Percentiles rank a stretch among this genome's conserved stretches.
Evolutionary conservation across 1,139 yeast genomes (phyloP).

Genomic region (Yamadazyma membranifaciens): DNA sequence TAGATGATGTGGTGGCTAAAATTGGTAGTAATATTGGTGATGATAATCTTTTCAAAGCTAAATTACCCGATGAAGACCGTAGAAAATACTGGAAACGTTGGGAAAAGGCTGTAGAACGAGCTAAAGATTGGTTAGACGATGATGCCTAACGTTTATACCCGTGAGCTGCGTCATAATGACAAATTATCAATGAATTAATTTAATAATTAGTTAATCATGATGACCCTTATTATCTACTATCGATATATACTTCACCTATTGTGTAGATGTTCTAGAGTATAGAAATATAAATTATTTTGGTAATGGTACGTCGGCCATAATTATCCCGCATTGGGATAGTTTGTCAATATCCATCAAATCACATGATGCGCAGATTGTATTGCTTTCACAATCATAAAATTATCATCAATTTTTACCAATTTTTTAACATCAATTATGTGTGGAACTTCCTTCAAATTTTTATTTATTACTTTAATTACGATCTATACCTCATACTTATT

Average conservation of each 20-base stretch:
- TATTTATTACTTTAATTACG: slow-evolving; percentile 27
- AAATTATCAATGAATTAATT: too few species aligned
- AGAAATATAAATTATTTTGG: too few species aligned
- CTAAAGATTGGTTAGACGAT: slow-evolving; percentile 71
- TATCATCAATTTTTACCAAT: neutral
- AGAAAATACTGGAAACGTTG: slow-evolving; percentile 69
- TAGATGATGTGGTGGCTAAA: slow-evolving; percentile 57
- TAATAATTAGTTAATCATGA: too few species aligned
- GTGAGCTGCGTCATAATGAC: too few species aligned
- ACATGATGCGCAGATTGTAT: slow-evolving; percentile 1
- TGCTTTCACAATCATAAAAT: slow-evolving; percentile 5
- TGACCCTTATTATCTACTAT: too few species aligned
- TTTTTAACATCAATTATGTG: slow-evolving; percentile 1
- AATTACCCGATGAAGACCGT: slow-evolving; percentile 58
- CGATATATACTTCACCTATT: too few species aligned
- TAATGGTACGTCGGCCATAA: too few species aligned
- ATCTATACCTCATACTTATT: slow-evolving; percentile 39
- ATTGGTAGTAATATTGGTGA: slow-evolving; percentile 32
- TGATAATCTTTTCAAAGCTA: slow-evolving; percentile 52
- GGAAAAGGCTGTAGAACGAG: slow-evolving; percentile 79
- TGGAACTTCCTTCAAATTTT: slow-evolving; percentile 21
- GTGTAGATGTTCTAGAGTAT: too few species aligned
- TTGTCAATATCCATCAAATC: slow-evolving; percentile 4
- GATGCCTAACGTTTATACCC: too few species aligned
- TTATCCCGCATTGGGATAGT: too few species aligned